phyloP scores from a whole-genome alignment of 306 rosid species.

The Lagenaria siceraria region DNA sequence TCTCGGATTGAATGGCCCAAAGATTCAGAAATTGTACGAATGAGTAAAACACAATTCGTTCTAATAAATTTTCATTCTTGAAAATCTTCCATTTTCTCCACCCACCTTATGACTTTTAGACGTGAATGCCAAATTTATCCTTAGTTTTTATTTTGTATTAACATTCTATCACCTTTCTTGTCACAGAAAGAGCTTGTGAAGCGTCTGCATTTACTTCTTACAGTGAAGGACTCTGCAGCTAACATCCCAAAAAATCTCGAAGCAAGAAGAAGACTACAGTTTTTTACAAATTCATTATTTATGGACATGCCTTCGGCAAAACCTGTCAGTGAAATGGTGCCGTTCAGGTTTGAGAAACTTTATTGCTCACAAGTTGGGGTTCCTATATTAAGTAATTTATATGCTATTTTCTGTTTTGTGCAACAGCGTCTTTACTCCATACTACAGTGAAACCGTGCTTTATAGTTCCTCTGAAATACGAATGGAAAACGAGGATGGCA shows the following conservation, averaged over 20 bases:
- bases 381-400: background rate
- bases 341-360: constrained; percentile 59
- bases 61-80: background rate
- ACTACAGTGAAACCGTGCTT: constrained; percentile 94
- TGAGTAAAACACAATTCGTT: background rate
- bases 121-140: background rate
- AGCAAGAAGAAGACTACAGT: constrained; percentile 93
- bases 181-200: constrained; percentile 74
- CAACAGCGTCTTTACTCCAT: constrained; percentile 89
- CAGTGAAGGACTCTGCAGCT: constrained; percentile 83
- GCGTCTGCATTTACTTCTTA: constrained; percentile 90
- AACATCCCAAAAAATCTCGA: constrained; percentile 96
- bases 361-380: constrained; percentile 3
- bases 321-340: constrained; percentile 81
- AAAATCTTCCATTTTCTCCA: background rate
- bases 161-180: constrained; percentile 6
- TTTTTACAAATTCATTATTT: constrained; percentile 84
- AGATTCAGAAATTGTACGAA: constrained; percentile 76
- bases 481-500: constrained; percentile 92
- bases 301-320: constrained; percentile 94
- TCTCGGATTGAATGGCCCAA: constrained; percentile 69
- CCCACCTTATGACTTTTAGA: background rate
- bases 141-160: background rate
- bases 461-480: constrained; percentile 73
- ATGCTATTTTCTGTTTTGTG: constrained; percentile 12